Evolutionary conservation across 1,139 yeast genomes (phyloP).

Genomic region (Kluyveromyces sp.): DNA sequence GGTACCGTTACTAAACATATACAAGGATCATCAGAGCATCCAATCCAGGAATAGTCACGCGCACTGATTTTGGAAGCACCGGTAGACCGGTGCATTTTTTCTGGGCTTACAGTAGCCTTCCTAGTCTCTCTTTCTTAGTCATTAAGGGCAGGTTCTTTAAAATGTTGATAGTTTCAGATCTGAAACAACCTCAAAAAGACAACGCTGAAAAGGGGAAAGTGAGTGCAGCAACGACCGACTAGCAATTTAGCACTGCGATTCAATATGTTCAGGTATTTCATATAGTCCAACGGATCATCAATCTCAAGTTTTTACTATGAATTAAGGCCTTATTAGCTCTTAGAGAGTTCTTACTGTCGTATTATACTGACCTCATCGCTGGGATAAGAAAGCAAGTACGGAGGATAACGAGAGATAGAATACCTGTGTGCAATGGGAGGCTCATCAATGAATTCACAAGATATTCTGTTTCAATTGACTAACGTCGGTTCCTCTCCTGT

Average conservation of each 20-base stretch:
- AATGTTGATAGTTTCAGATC: background rate
- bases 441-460: conserved; percentile 9
- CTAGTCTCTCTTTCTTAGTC: background rate
- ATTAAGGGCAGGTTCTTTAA: background rate
- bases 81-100: no score
- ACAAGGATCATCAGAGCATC: no score
- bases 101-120: background rate
- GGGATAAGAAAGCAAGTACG: no score
- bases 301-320: background rate
- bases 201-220: background rate
- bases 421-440: background rate
- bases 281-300: background rate
- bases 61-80: no score
- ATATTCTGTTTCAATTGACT: conserved; percentile 13
- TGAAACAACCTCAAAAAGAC: conserved; percentile 8
- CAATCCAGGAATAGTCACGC: no score
- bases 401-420: no score
- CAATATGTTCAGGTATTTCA: background rate
- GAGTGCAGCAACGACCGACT: background rate
- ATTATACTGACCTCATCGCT: no score
- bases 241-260: background rate
- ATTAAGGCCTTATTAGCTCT: background rate
- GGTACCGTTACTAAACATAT: background rate
- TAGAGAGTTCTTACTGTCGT: no score
- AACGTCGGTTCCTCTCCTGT: conserved; percentile 15